Percentiles rank a stretch among this genome's conserved stretches.
Evolutionary conservation across 2,329 filamentous ascomycete genomes (phyloP).

Genomic region (Fusarium setosum): DNA sequence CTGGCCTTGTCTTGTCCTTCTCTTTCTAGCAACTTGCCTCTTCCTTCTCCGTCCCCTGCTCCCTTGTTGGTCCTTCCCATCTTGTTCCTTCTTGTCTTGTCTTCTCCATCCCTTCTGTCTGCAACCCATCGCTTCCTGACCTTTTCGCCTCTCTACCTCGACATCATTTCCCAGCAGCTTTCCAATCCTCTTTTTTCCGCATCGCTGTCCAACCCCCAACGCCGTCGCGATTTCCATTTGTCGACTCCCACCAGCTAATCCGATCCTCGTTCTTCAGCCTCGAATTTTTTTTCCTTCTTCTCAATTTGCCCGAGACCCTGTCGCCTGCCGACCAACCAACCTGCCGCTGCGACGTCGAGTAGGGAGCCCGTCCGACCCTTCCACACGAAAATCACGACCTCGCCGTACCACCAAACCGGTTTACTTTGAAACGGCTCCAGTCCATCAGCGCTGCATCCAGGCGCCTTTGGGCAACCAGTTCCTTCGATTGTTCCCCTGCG

Average conservation of each 20-base stretch:
- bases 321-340: constrained; percentile 30
- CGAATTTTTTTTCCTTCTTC: constrained; percentile 22
- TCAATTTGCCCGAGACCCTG: constrained; percentile 33
- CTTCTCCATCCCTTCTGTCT: constrained; percentile 33
- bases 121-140: constrained; percentile 26
- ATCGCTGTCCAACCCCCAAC: constrained; percentile 14
- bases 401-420: constrained; percentile 25
- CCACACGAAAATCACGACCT: constrained; percentile 27
- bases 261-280: constrained; percentile 27
- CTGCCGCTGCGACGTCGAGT: constrained; percentile 33
- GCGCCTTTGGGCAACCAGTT: constrained; percentile 1
- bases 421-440: constrained; percentile 20
- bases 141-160: constrained; percentile 22
- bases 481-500: neutral
- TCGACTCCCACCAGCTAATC: constrained; percentile 24
- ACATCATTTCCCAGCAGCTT: constrained; percentile 25
- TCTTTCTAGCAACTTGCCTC: constrained; percentile 25
- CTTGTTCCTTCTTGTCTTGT: constrained; percentile 29
- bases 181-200: constrained; percentile 16
- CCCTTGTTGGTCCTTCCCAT: constrained; percentile 29
- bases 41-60: constrained; percentile 31
- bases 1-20: constrained; percentile 19
- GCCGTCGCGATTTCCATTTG: constrained; percentile 5
- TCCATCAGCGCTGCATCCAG: constrained; percentile 20
- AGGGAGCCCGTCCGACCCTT: constrained; percentile 35